phyloP scores from a whole-genome alignment of 2,329 filamentous ascomycete genomes.

The Ophiocordyceps camponoti-floridani region DNA sequence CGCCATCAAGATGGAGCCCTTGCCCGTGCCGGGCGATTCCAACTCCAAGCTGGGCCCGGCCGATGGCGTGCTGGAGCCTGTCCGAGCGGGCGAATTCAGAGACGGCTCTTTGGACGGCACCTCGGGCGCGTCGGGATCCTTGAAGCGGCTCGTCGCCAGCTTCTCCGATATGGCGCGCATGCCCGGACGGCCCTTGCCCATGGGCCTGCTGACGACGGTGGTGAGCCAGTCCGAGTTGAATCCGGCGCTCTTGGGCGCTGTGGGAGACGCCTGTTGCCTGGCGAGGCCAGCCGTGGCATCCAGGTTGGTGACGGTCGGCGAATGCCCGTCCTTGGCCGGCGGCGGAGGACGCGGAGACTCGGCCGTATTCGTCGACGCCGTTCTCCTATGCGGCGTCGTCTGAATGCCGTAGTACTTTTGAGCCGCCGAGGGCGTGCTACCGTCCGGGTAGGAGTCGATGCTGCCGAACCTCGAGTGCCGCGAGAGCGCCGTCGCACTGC shows the following conservation, averaged over 20 bases:
- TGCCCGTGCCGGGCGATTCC: conserved; percentile 50
- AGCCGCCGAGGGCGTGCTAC: conserved; percentile 38
- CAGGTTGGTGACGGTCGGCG: conserved; percentile 43
- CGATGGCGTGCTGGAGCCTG: conserved; percentile 56
- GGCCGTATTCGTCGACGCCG: conserved; percentile 40
- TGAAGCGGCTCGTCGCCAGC: conserved; percentile 36
- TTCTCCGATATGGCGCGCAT: conserved; percentile 72
- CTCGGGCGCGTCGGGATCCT: conserved; percentile 29
- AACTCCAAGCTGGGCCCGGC: conserved; percentile 57
- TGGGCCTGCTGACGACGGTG: conserved; percentile 28
- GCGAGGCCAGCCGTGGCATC: conserved; percentile 26
- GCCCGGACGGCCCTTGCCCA: conserved; percentile 38
- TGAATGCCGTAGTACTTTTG: conserved; percentile 52
- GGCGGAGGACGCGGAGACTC: conserved; percentile 33
- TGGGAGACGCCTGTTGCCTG: conserved; percentile 22
- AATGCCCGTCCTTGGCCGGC: conserved; percentile 32
- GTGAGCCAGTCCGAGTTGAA: conserved; percentile 39
- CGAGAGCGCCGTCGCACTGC: conserved; percentile 46
- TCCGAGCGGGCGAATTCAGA: conserved; percentile 49
- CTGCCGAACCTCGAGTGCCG: conserved; percentile 67
- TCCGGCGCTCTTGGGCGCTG: conserved; percentile 22
- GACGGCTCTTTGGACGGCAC: conserved; percentile 32
- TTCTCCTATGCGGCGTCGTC: conserved; percentile 32
- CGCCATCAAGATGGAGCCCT: conserved; percentile 30
- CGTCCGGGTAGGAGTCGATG: conserved; percentile 53